Base-by-base conservation (phyloP, 1,284 basidiomycete species). In the Lignosus rhinocerotis region DNA sequence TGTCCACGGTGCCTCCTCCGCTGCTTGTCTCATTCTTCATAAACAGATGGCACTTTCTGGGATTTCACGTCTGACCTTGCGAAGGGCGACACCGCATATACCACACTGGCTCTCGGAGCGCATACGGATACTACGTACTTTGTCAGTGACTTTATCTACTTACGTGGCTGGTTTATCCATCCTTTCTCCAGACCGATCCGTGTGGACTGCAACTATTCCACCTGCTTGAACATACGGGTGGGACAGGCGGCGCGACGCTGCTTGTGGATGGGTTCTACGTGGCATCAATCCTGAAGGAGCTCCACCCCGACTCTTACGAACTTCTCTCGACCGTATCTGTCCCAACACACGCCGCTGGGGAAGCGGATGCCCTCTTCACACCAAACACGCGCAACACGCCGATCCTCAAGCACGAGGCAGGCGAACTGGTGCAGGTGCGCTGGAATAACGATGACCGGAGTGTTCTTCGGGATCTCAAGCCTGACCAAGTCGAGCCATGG, bases 71-170 rank as follows among this genome's bases (percentile, higher is more conserved):
- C 95, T 0, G 88, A 97, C 70, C 82, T 97, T 19, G 87, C 90
- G 11, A 94, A 92, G 69, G 94, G 94, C 19, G 96, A 98, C 71
- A 88, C 93, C 6, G 88, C 90, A 19, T 99, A 99, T 75, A 96
- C 94, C 8, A 92, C 89, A 19, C 75, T 97, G 42, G 90, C 90
- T 0, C 83, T 99, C 6, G 87, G 86, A 8, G 94, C 94, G 0
- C 96, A 99, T 72, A 98, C 96, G 1, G 96, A 98, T 69, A 97
- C 92, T 49, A 96, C 96, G 2, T 98, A 98, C 75, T 94, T 91
- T 67, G 89, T 93, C 66, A 59, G 85, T 74, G n/a, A 9, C 44
- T 42, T 58, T 16, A 32, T 46, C 4, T 21, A 47, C 62, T 8
- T 17, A 42, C 57, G 32, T 39, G 8, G 9, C 2, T 9, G 21